Percentiles rank a stretch among this genome's conserved stretches.
These are phyloP conservation scores for Didymella pomorum DNA, from an alignment of 2,329 filamentous ascomycete species.

Conservation along the genomic window DNA sequence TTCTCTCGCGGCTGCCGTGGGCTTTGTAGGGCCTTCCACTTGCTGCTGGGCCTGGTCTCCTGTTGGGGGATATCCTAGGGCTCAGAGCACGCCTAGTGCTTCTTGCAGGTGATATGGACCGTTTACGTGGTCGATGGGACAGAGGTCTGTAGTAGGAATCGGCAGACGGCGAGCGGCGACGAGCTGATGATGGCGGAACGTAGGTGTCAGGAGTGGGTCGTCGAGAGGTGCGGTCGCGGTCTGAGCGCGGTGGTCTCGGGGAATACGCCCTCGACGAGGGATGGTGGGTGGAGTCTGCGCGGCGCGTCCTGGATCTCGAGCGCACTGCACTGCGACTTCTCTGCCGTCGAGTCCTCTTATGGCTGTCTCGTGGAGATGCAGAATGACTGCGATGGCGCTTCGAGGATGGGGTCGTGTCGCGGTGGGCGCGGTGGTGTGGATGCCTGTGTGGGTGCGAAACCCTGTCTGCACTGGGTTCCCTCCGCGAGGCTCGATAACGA, in stretches of 20 bases:
- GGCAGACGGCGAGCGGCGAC: conserved; percentile 53
- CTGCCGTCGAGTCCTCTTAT: conserved; percentile 46
- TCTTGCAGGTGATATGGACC: conserved; percentile 44
- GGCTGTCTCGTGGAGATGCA: conserved; percentile 44
- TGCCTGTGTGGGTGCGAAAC: conserved; percentile 45
- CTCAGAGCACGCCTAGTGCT: conserved; percentile 41
- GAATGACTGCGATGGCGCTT: conserved; percentile 52
- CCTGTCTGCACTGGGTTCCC: conserved; percentile 49
- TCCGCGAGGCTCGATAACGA: conserved; percentile 47
- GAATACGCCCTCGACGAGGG: conserved; percentile 43
- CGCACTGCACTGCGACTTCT: conserved; percentile 48
- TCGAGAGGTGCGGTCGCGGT: conserved; percentile 45
- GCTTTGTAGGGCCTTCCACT: conserved; percentile 33
- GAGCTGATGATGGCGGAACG: conserved; percentile 40
- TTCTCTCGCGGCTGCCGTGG: conserved; percentile 29
- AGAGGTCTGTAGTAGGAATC: conserved; percentile 50
- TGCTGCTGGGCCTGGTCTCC: conserved; percentile 35
- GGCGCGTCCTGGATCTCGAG: conserved; percentile 46
- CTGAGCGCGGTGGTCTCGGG: conserved; percentile 40
- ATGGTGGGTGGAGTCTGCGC: conserved; percentile 41
- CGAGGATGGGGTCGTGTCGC: conserved; percentile 48
- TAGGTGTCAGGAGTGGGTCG: conserved; percentile 50
- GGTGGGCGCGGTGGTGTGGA: conserved; percentile 38
- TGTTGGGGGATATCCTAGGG: conserved; percentile 41
- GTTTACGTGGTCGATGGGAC: conserved; percentile 41